Conservation (phyloP, 495 filamentous ascomycete genomes). For the Echria macrotheca region DNA sequence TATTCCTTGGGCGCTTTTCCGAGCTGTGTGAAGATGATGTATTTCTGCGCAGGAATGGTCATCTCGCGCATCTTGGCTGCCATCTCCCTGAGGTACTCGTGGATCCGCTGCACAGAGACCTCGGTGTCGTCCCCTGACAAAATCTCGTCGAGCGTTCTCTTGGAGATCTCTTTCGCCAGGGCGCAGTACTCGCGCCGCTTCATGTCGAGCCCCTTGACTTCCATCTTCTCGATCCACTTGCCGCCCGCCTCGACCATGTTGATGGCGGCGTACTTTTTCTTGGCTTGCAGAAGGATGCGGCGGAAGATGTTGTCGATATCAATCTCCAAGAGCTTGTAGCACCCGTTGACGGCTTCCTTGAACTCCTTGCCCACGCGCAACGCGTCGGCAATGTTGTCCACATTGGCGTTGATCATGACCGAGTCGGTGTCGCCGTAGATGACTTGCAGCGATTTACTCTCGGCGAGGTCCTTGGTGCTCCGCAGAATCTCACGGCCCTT, state of each 20-base stretch:
- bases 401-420: conserved; percentile 99
- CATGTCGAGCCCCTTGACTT: conserved; percentile 99
- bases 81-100: conserved; percentile 83
- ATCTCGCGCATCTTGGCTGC: conserved; percentile 76
- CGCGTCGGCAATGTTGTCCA: conserved; percentile 86
- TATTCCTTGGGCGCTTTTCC: conserved; percentile 92
- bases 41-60: conserved; percentile 69
- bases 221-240: conserved; percentile 87
- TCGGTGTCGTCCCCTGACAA: conserved; percentile 92
- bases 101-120: conserved; percentile 78
- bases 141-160: conserved; percentile 77
- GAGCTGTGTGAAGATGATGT: conserved; percentile 95
- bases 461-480: conserved; percentile 90
- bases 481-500: conserved; percentile 97
- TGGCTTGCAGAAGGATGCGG: conserved; percentile 86
- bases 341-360: conserved; percentile 72
- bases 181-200: conserved; percentile 92
- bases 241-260: conserved; percentile 86
- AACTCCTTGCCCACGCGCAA: conserved; percentile 74
- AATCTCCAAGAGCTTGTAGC: conserved; percentile 86
- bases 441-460: conserved; percentile 79
- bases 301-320: conserved; percentile 98
- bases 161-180: conserved; percentile 88
- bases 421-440: conserved; percentile 99
- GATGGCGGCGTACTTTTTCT: conserved; percentile 99